Base-by-base conservation (phyloP, 2,329 filamentous ascomycete genomes). In the Ascochyta pisi region DNA sequence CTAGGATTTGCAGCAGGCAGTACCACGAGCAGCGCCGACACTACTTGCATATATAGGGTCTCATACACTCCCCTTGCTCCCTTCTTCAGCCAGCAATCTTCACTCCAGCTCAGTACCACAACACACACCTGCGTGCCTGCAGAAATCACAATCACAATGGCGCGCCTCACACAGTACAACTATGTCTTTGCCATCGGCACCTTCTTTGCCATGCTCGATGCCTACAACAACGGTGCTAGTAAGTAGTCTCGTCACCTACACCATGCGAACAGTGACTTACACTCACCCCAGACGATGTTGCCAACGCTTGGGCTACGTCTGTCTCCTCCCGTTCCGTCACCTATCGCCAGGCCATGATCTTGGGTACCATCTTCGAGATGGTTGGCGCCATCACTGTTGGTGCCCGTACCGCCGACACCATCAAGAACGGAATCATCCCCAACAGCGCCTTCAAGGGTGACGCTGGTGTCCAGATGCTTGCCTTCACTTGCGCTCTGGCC, bases 171-270 rank as follows among this genome's bases (percentile, higher is more conserved):
- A 31, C 56, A 69, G 66, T 90, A 89, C 75, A 85, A 83, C 66
- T 91, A 91, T 74, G 76, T 91, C 70, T 91, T 91, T 73, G 89
- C 80, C 79, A 87, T 91, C 65, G 89, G 89, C 85, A 91, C 88
- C 24, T 78, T 87, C 67, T 91, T 91, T 82, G 88, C 89, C 78
- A 76, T 91, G 75, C 85, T 91, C 44, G 89, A 91, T 77, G 89
- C 89, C 58, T 91, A 82, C 83, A 91, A 91, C 83, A 91, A 90
- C 74, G 89, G 89, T 74, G 89, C 89, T 67, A 91, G 88, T 90
- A 78, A 77, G 86, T 84, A 26, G 7, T 45, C 41, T 15, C 44
- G 6, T 24, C 8, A 27, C 16, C 5, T 6, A 2, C 27, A 10
- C 10, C 19, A 38, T 12, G 3, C 4, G 12, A 41, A 9, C 6